Conservation (phyloP, 805 yeast species). For the Saturnispora halmiae region DNA sequence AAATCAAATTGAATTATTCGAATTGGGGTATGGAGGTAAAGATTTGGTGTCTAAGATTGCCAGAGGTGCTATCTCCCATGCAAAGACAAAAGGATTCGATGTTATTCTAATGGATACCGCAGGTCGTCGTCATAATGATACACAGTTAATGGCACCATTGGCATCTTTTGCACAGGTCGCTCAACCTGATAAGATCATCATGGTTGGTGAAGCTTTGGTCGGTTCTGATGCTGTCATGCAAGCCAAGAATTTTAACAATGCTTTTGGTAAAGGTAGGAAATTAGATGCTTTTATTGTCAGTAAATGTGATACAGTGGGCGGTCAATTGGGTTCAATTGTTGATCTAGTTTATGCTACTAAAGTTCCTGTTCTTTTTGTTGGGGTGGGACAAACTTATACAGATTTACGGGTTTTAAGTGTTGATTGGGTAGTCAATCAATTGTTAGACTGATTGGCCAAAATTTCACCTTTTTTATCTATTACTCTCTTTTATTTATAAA, state of each 20-base stretch:
- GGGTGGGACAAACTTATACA: slow-evolving; percentile 95
- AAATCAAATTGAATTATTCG: slow-evolving; percentile 63
- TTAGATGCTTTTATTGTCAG: slow-evolving; percentile 88
- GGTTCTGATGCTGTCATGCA: slow-evolving; percentile 97
- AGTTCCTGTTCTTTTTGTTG: slow-evolving; percentile 90
- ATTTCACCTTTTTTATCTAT: too few species aligned
- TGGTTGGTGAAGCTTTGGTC: slow-evolving; percentile 97
- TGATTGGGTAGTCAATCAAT: slow-evolving; percentile 65
- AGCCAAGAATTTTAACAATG: slow-evolving; percentile 85
- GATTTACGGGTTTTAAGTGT: slow-evolving; percentile 86
- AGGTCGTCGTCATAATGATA: slow-evolving; percentile 93
- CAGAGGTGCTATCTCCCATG: slow-evolving; percentile 78
- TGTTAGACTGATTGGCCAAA: not conserved
- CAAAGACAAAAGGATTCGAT: slow-evolving; percentile 60
- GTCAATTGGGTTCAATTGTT: slow-evolving; percentile 91
- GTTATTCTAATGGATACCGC: slow-evolving; percentile 94
- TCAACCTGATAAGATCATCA: slow-evolving; percentile 88
- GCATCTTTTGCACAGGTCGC: slow-evolving; percentile 95
- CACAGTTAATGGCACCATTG: slow-evolving; percentile 88
- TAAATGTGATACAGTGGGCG: slow-evolving; percentile 96
- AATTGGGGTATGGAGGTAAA: slow-evolving; percentile 96
- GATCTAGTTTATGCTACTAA: slow-evolving; percentile 96
- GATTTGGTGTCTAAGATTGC: slow-evolving; percentile 89
- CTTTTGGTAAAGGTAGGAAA: slow-evolving; percentile 75
- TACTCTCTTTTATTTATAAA: too few species aligned